Evolutionary conservation across 768 basidiomycete genomes (phyloP), one percentile per base, ranked within the genome.

Genomic region (Pleurotus eryngii): DNA sequence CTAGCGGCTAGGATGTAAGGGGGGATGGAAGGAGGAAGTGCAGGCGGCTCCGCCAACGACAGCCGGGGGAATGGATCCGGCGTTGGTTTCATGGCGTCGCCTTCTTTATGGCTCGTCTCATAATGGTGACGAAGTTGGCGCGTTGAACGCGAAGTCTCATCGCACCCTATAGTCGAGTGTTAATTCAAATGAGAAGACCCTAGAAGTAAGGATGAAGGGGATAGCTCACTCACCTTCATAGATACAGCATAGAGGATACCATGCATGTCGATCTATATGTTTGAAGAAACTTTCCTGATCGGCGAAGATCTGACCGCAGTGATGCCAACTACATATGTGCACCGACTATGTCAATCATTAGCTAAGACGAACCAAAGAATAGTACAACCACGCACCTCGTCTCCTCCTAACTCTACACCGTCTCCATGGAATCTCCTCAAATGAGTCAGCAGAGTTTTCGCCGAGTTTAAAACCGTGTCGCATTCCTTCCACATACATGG

Each of bases 401-500:
- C 30, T 9, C 30, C 30, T 35, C 30, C 30, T 35, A 35, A 9
- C 30, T 35, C 30, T 35, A 35, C 30, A 11, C 9, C 8, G 30
- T 69, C 62, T 49, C 74, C 73, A 14, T 61, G 46, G 12, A 66
- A 71, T 65, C 80, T 77, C 20, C 61, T 56, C 48, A 68, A 66
- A 73, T 90, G 89, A 17, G 68, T 64, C 38, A 78, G 64, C 50
- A 89, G 67, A 45, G 70, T 75, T 43, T 77, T 71, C 5, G 72
- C 69, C 46, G 83, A 84, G 63, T 85, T 87, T 60, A 88, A 63
- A 12, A 82, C 61, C 42, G 72, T 74, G 57, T 73, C 74, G 68
- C 89, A 91, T 24, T 74, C 73, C 56, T 68, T 69, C 88, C 88
- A 91, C 65, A 73, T 75, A 69, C 88, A 90, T 9, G 67, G 70